These are phyloP conservation scores for Adansonia madagascariensis DNA, from an alignment of 441 rosid species.

Conservation along the genomic window DNA sequence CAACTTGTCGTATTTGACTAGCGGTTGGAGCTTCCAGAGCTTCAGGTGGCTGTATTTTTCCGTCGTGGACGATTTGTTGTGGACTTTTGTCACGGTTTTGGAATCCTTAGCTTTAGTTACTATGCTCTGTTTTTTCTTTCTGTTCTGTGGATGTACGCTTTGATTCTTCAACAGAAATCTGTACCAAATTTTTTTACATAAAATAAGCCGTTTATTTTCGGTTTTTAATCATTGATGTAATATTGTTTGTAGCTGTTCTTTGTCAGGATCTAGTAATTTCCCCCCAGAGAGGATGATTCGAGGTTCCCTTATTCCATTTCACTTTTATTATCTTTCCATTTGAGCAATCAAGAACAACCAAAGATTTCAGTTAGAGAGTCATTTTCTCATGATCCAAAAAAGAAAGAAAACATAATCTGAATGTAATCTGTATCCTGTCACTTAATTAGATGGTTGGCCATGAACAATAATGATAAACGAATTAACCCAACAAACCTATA, in stretches of 20 bases:
- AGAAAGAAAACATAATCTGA: too few species aligned
- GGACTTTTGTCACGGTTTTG: conserved; percentile 57
- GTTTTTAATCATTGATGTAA: too few species aligned
- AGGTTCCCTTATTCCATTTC: too few species aligned
- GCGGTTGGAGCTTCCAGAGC: conserved; percentile 43
- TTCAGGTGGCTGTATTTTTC: conserved; percentile 50
- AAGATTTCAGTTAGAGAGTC: too few species aligned
- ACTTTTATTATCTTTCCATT: too few species aligned
- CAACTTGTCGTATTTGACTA: conserved; percentile 46
- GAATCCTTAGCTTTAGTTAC: conserved; percentile 70
- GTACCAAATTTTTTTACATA: too few species aligned
- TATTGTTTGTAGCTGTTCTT: too few species aligned
- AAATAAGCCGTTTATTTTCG: too few species aligned
- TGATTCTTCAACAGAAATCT: conserved; percentile 31
- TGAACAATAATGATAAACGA: not conserved
- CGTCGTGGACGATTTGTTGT: conserved; percentile 63
- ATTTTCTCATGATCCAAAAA: too few species aligned
- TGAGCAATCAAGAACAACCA: too few species aligned
- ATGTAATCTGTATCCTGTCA: not conserved
- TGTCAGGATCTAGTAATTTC: too few species aligned
- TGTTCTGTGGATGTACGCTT: conserved; percentile 81
- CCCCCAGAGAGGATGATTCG: too few species aligned
- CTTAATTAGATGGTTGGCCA: not conserved
- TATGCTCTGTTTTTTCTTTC: conserved; percentile 73
- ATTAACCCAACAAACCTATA: conserved; percentile 2